Evolutionary conservation across 2,329 filamentous ascomycete genomes (phyloP).

Genomic region (Furcasterigmium furcatum): DNA sequence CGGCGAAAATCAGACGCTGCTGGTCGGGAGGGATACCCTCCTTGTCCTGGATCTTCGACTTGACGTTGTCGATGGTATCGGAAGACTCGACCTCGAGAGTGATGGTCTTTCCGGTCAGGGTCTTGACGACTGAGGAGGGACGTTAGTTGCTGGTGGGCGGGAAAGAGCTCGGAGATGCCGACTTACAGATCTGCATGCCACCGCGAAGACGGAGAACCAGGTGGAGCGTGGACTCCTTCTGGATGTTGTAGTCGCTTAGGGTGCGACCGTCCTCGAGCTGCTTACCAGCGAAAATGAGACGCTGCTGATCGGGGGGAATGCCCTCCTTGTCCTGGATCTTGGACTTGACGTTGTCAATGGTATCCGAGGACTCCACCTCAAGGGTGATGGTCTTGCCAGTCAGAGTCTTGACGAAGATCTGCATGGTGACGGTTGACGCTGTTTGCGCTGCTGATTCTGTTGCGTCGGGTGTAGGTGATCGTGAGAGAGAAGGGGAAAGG

Average conservation of each 20-base stretch:
- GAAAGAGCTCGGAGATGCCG: constrained; percentile 23
- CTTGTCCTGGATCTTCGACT: constrained; percentile 97
- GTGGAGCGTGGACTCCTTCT: constrained; percentile 84
- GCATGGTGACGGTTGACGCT: constrained; percentile 60
- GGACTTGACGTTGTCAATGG: constrained; percentile 83
- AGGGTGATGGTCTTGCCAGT: constrained; percentile 83
- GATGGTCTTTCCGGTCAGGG: constrained; percentile 71
- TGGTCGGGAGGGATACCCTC: constrained; percentile 95
- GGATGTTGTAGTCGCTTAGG: constrained; percentile 93
- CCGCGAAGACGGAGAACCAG: constrained; percentile 77
- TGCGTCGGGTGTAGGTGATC: constrained; percentile 4
- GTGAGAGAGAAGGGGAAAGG: neutral
- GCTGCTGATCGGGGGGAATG: constrained; percentile 82
- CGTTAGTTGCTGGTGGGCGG: constrained; percentile 12
- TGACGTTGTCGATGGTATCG: constrained; percentile 89
- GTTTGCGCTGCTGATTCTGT: constrained; percentile 6
- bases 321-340: constrained; percentile 94
- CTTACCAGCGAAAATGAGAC: constrained; percentile 83
- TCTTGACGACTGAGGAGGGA: constrained; percentile 61
- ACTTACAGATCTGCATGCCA: constrained; percentile 68
- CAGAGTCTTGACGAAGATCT: constrained; percentile 97
- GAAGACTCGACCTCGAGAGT: constrained; percentile 20
- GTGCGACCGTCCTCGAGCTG: constrained; percentile 91
- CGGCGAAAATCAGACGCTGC: constrained; percentile 84
- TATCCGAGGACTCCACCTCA: constrained; percentile 74